phyloP scores from a whole-genome alignment of 148 eudicot species.

The Limonium bicolor region DNA sequence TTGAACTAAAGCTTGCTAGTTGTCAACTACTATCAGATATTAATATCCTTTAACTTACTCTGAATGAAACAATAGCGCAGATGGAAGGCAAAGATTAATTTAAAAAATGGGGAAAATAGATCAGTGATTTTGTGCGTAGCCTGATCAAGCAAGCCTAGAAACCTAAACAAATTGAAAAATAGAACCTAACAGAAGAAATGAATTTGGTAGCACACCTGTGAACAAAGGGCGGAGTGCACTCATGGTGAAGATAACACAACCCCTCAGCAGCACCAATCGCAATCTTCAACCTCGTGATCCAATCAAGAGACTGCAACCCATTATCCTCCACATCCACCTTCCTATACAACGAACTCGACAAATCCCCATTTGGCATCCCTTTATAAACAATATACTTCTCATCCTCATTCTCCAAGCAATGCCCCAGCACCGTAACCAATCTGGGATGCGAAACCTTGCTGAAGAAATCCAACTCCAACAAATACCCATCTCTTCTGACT shows the following conservation, averaged over 20 bases:
- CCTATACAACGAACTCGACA: conserved; percentile 72
- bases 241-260: conserved; percentile 78
- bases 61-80: no score
- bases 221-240: conserved; percentile 76
- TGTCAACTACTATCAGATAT: no score
- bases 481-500: conserved; percentile 46
- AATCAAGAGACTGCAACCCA: conserved; percentile 77
- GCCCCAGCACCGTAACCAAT: conserved; percentile 77
- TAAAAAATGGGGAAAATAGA: no score
- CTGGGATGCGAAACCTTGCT: conserved; percentile 72
- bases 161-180: conserved; percentile 5
- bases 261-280: conserved; percentile 95
- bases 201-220: conserved; percentile 65
- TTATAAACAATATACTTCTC: conserved; percentile 81
- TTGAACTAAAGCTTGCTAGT: no score
- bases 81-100: no score
- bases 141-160: background rate
- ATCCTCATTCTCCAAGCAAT: conserved; percentile 76
- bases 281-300: conserved; percentile 94
- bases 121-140: no score
- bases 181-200: no score
- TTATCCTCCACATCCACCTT: conserved; percentile 39
- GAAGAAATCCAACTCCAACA: conserved; percentile 68
- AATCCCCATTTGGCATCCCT: conserved; percentile 73
- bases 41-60: no score